phyloP scores from a whole-genome alignment of 306 rosid species.

The Cicer yamashitae region DNA sequence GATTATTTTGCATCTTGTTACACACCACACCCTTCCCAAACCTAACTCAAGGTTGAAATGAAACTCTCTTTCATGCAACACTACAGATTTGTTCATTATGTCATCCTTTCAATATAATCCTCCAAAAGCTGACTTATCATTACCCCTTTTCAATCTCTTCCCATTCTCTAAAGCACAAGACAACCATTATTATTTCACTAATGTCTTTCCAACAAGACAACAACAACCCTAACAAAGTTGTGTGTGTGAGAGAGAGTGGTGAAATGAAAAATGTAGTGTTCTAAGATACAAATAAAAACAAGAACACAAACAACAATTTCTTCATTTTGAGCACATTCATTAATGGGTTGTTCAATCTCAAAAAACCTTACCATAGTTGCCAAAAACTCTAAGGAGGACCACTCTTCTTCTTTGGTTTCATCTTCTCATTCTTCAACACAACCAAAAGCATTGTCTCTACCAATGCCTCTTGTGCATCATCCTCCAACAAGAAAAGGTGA shows the following conservation, averaged over 20 bases:
- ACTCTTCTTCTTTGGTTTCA: constrained; percentile 36
- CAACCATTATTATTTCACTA: constrained; percentile 28
- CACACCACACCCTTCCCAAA: constrained; percentile 40
- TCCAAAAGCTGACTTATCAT: constrained; percentile 30
- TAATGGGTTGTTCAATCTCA: constrained; percentile 89
- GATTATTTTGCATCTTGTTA: neutral
- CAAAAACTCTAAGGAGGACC: constrained; percentile 43
- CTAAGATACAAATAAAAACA: constrained; percentile 8
- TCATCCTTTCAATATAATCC: constrained; percentile 47
- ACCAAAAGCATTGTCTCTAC: constrained; percentile 58
- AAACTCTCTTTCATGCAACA: constrained; percentile 50
- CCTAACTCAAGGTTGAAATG: constrained; percentile 49
- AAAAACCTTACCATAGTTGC: constrained; percentile 56
- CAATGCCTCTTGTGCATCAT: constrained; percentile 77
- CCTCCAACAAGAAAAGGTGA: constrained; percentile 79
- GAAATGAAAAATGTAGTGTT: constrained; percentile 6
- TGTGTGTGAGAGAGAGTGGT: neutral
- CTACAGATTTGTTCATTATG: constrained; percentile 40
- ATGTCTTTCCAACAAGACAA: constrained; percentile 27
- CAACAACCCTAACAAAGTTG: constrained; percentile 21
- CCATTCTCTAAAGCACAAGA: constrained; percentile 26
- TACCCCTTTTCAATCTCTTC: constrained; percentile 11
- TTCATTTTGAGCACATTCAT: constrained; percentile 47
- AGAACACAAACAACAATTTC: neutral
- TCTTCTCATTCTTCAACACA: constrained; percentile 55